These are phyloP conservation scores for Mucor racemosus DNA, from an alignment of 371 early-diverging fungal species.

Conservation along the genomic window DNA sequence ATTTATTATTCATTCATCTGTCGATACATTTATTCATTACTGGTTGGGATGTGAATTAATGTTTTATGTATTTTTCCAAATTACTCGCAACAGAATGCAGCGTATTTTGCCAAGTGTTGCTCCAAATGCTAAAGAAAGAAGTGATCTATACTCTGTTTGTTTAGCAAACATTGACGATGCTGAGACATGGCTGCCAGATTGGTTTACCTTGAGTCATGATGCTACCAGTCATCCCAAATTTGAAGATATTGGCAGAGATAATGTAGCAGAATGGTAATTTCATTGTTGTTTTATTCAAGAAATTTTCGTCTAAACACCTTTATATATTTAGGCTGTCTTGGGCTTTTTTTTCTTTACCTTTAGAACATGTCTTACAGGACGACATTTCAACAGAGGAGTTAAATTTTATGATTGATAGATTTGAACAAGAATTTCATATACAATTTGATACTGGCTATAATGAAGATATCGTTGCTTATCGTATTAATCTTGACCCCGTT, in stretches of 20 bases:
- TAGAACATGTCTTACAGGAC: constrained; percentile 50
- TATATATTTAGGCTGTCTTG: constrained; percentile 52
- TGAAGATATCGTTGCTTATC: constrained; percentile 57
- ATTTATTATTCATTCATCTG: constrained; percentile 37
- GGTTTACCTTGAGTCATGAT: constrained; percentile 48
- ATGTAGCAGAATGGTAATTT: constrained; percentile 60
- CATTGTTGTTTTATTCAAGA: background rate
- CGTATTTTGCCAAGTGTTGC: constrained; percentile 32
- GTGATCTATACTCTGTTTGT: constrained; percentile 47
- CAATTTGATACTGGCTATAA: constrained; percentile 61
- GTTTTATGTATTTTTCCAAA: constrained; percentile 59
- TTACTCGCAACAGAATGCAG: constrained; percentile 54
- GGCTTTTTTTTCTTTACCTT: constrained; percentile 54
- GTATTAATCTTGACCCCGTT: constrained; percentile 68
- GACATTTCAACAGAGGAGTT: constrained; percentile 40
- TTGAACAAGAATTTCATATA: constrained; percentile 49
- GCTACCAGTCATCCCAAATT: constrained; percentile 37
- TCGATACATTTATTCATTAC: constrained; percentile 46
- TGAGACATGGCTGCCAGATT: constrained; percentile 52
- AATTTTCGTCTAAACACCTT: background rate
- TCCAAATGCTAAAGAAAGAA: constrained; percentile 42
- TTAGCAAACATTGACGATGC: constrained; percentile 50
- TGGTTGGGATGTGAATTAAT: constrained; percentile 60
- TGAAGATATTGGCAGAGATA: constrained; percentile 53
- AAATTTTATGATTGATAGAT: constrained; percentile 47